Percentiles rank a stretch among this genome's conserved stretches.
These are phyloP conservation scores for Hirschfeldia incana DNA, from an alignment of 345 rosid genomes.

Conservation along the genomic window DNA sequence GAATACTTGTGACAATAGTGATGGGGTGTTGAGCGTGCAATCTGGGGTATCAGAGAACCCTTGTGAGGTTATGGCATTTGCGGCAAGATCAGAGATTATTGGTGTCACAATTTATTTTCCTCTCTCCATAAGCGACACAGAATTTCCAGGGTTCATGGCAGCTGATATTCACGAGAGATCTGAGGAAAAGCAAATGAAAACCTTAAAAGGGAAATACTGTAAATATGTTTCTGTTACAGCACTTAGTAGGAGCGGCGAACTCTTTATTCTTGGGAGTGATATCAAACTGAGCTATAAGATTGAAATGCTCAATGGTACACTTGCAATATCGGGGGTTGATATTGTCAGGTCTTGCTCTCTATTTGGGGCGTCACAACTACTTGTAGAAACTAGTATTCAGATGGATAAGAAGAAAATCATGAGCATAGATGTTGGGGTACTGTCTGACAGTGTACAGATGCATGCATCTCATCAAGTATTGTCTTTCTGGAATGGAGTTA, in stretches of 20 bases:
- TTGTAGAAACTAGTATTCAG: constrained; percentile 48
- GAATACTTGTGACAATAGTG: constrained; percentile 38
- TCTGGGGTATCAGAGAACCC: constrained; percentile 29
- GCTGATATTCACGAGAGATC: constrained; percentile 37
- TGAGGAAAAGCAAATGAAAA: constrained; percentile 34
- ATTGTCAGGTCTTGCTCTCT: constrained; percentile 58
- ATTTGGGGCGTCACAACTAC: constrained; percentile 56
- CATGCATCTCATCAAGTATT: constrained; percentile 71
- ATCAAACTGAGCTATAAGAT: constrained; percentile 52
- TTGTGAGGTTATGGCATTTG: constrained; percentile 23
- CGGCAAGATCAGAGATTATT: constrained; percentile 56
- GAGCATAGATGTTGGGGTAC: constrained; percentile 42
- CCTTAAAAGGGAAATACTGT: constrained; percentile 42
- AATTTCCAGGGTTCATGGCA: constrained; percentile 37
- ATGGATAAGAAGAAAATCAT: constrained; percentile 40
- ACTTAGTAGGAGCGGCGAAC: constrained; percentile 48
- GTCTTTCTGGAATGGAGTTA: constrained; percentile 63
- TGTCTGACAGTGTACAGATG: constrained; percentile 59
- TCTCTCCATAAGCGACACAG: constrained; percentile 38
- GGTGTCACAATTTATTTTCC: constrained; percentile 62
- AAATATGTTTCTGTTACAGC: constrained; percentile 53
- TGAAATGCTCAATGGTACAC: constrained; percentile 51
- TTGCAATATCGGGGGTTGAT: constrained; percentile 44
- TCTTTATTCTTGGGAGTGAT: constrained; percentile 44
- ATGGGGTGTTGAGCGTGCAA: constrained; percentile 31